Evolutionary conservation across 306 rosid genomes (phyloP), one percentile per base, ranked within the genome.

Genomic region (Medicago arabica): DNA sequence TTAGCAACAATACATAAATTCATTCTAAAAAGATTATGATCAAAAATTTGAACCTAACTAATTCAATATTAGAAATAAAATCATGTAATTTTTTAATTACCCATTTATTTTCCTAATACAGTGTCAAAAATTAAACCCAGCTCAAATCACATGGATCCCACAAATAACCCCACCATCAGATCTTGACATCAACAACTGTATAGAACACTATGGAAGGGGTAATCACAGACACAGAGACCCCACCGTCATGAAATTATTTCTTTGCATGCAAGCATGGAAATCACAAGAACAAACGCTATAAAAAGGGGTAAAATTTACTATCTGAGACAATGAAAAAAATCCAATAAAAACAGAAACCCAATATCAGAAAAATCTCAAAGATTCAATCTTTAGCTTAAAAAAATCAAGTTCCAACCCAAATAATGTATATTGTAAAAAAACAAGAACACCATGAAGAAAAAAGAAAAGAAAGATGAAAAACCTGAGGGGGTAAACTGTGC

Each of bases 401-500:
- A 81, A 82, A 71, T 53, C 23, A n/a, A 81, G 63, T 53, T 72
- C 18, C 14, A 71, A 54, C 69, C 67, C 46, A 71, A 55, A 77
- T 38, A 69, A 80, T 21, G 57, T 76, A 74, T 21, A 49, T 14
- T 70, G 50, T 50, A 51, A 36, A 13, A 13, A 62, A 31, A 60
- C 70, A 67, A 41, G 71, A 47, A 59, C 23, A 21, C 63, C 46
- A 2, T 9, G 46, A 43, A 28, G 2, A 15, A 69, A 12, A 39
- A 15, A 69, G 9, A 39, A 55, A 44, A 43, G 66, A 62, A 34
- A 50, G 50, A 44, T 1, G 72, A 55, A 62, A 72, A 78, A 91
- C 96, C 93, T 81, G 89, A 81, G 69, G 75, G 67, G 80, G 82
- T 84, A 78, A 71, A 57, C 71, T 17, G 68, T 10, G 89, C 89